Base-by-base conservation (phyloP, 2,329 filamentous ascomycete species). In the Hawksworthiomyces lignivorus region DNA sequence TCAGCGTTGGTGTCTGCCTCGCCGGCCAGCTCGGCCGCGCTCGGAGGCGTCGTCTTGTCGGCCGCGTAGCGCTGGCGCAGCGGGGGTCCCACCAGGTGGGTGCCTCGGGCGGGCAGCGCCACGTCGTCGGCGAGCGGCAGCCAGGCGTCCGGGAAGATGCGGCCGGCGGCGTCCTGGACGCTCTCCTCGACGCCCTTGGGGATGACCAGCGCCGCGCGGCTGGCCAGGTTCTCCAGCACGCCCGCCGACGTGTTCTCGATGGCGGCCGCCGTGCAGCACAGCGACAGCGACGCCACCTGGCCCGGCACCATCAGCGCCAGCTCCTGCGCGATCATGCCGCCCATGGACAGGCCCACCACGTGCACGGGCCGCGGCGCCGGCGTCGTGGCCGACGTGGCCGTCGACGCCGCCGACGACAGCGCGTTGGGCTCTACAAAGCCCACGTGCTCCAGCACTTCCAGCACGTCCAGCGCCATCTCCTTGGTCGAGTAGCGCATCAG, bases 251-350 rank as follows among this genome's bases (percentile, higher is more conserved):
- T 79, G 62, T 79, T 79, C 48, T 79, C 72, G 44, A 83, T 68
- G 26, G 59, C 58, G 5, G 78, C 73, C 1, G 79, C 75, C 3
- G 81, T 84, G 58, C 72, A 78, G 48, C 80, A 61, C 4, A 86
- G 69, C 26, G 64, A 71, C 15, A 86, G 63, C 14, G 71, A 75
- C 19, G 65, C 63, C 40, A 85, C 57, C 35, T 73, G 66, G 11
- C 62, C 48, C 0, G 78, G 77, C 22, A 67, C 62, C n/a, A 68
- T 59, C 50, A 62, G 67, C 18, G 72, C 77, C 4, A 95, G 56
- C 63, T 95, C 88, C 62, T 94, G 88, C 3, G 85, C 78, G 53
- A 95, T 90, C 88, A 95, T 94, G 55, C 88, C 87, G 49, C 87
- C 87, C 74, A 94, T 84, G 45, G 82, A 87, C 50, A 90, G 79